Base-by-base conservation (phyloP, 805 yeast species). In the Candida pini region DNA sequence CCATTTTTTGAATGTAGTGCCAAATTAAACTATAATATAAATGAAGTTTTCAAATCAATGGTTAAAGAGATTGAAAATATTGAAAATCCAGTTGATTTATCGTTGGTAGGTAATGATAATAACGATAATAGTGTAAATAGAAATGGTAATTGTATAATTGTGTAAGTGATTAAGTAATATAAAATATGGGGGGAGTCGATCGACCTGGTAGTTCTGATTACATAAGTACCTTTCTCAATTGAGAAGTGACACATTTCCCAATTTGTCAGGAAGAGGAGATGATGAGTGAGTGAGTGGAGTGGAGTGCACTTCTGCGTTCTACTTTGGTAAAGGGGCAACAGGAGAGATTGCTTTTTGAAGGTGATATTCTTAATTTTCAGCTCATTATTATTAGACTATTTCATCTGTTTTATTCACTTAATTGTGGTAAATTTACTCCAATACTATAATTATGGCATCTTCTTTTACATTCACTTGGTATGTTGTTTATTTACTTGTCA, bases 41-140 rank as follows among this genome's bases (percentile, higher is more conserved):
- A 54, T 28, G 44, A 64, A 44, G 76, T 81, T 12, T 84, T 85
- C 54, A 77, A 80, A 43, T 58, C 67, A 24, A 64, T 84, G 44
- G 63, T 77, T 26, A 68, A 64, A 31, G 74, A 72, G 45, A 81
- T 85, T 43, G 92, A 83, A 55, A 28, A 33, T 23, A 20, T 28
- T 9, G 47, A 43, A 28, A 22, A 26, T 13, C 38, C 34, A 10
- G 34, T 9, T 9, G 43, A 37, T n/a, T n/a, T n/a, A n/a, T n/a
- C n/a, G n/a, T n/a, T n/a, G 4, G 36, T 28, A 15, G 41, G 32
- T 6, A 39, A 34, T 13, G 40, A 35, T 14, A 30, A 27, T 12
- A 28, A 19, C 22, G 23, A 25, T 13, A 13, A 19, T 18, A 26
- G 15, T 15, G 25, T 15, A 28, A 33, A 7, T 24, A 33, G 15